Conservation (phyloP, 2,329 filamentous ascomycete species). For the Fusarium temperatum region DNA sequence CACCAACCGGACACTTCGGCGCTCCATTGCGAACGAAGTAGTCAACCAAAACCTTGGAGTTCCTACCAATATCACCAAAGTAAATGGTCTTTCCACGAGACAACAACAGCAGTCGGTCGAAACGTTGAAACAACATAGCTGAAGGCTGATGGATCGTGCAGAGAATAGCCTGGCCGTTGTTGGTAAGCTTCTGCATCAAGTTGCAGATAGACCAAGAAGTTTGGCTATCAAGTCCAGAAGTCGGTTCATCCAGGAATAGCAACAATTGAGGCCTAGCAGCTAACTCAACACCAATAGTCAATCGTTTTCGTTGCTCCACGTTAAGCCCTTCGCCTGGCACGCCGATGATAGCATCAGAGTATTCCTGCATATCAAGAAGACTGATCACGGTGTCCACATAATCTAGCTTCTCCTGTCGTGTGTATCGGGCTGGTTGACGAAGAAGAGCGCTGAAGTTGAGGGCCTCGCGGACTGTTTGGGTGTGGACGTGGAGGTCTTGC, state of each 20-base stretch:
- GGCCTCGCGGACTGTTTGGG: constrained; percentile 84
- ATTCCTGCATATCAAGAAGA: constrained; percentile 70
- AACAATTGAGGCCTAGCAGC: constrained; percentile 63
- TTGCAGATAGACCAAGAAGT: constrained; percentile 68
- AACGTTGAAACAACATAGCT: constrained; percentile 58
- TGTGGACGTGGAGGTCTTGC: constrained; percentile 84
- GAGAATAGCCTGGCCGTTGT: constrained; percentile 58
- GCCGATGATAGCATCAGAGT: constrained; percentile 70
- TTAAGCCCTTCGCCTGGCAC: constrained; percentile 66
- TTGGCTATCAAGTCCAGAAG: constrained; percentile 67
- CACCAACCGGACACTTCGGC: constrained; percentile 58
- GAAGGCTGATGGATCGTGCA: constrained; percentile 63
- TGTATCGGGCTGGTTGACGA: constrained; percentile 75
- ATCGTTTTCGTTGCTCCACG: constrained; percentile 66
- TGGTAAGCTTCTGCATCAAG: constrained; percentile 67
- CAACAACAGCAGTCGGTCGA: constrained; percentile 68
- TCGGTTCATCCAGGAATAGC: constrained; percentile 67
- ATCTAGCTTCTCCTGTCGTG: constrained; percentile 76
- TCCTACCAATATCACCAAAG: constrained; percentile 69
- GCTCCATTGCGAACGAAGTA: constrained; percentile 73
- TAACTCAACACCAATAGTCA: constrained; percentile 66
- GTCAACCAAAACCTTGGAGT: constrained; percentile 61
- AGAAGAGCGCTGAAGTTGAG: constrained; percentile 83
- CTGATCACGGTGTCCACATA: constrained; percentile 81
- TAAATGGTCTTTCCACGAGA: constrained; percentile 71